Evolutionary conservation across 495 filamentous ascomycete species (phyloP).

Genomic region (Xylaria palmicola): DNA sequence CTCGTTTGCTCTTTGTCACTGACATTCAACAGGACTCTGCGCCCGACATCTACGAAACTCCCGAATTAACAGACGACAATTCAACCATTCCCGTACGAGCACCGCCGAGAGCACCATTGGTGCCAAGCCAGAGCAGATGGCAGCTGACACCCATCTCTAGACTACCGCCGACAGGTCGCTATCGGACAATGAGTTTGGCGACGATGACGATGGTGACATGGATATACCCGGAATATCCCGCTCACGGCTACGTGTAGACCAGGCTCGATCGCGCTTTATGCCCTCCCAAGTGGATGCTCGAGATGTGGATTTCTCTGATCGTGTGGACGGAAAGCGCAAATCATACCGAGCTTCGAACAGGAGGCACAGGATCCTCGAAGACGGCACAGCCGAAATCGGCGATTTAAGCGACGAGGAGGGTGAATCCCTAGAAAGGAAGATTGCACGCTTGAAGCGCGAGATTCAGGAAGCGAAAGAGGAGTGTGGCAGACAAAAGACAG

Average conservation of each 20-base stretch:
- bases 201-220: conserved; percentile 61
- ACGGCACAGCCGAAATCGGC: conserved; percentile 62
- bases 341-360: conserved; percentile 73
- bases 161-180: conserved; percentile 64
- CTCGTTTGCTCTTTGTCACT: neutral
- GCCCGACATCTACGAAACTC: conserved; percentile 94
- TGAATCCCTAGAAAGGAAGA: conserved; percentile 69
- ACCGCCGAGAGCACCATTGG: neutral
- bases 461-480: conserved; percentile 75
- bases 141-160: conserved; percentile 38
- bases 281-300: conserved; percentile 71
- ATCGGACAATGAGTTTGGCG: conserved; percentile 52
- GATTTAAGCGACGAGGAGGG: conserved; percentile 68
- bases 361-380: conserved; percentile 57
- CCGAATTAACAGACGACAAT: conserved; percentile 81
- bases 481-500: conserved; percentile 51
- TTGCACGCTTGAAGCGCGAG: conserved; percentile 75
- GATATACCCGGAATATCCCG: conserved; percentile 67
- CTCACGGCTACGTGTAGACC: conserved; percentile 67
- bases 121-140: conserved; percentile 4
- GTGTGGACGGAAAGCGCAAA: conserved; percentile 71
- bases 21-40: conserved; percentile 65
- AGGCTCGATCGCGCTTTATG: conserved; percentile 77
- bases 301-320: conserved; percentile 80
- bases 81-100: conserved; percentile 74